These are phyloP conservation scores for Hygrophorus pudorinus DNA, from an alignment of 768 basidiomycete species.

Conservation along the genomic window DNA sequence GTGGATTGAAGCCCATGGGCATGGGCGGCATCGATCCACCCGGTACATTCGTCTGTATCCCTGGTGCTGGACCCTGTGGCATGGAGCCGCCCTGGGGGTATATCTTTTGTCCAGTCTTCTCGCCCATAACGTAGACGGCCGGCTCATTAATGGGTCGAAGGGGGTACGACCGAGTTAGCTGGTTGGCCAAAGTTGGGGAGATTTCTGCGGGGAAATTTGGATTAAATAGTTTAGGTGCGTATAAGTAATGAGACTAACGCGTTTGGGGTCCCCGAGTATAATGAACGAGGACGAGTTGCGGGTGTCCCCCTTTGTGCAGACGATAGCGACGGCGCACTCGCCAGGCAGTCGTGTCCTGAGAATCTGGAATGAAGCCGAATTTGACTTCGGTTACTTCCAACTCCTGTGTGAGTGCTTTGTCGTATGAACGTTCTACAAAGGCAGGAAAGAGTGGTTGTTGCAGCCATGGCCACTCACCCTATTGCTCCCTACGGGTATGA, in stretches of 20 bases:
- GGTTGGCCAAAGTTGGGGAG: conserved; percentile 43
- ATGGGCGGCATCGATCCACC: conserved; percentile 17
- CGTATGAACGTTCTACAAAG: conserved; percentile 1
- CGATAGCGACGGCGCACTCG: conserved; percentile 65
- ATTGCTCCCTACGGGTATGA: conserved; percentile 35
- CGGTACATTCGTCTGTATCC: conserved; percentile 15
- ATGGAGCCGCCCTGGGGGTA: conserved; percentile 18
- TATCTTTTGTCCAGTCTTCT: conserved; percentile 63
- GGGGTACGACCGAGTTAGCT: conserved; percentile 63
- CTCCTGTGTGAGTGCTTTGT: conserved; percentile 36
- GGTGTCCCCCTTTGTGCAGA: conserved; percentile 62
- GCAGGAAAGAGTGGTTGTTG: conserved; percentile 5
- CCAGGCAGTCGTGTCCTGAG: conserved; percentile 51
- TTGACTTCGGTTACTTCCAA: conserved; percentile 69
- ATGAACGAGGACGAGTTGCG: conserved; percentile 66
- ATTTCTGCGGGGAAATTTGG: conserved; percentile 34
- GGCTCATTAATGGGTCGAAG: conserved; percentile 59
- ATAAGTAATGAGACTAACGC: too few relatives aligned
- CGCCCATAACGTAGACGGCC: conserved; percentile 59
- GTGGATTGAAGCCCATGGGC: conserved; percentile 28
- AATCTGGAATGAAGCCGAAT: conserved; percentile 66
- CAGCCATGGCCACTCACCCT: conserved; percentile 36
- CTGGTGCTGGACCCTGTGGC: conserved; percentile 5
- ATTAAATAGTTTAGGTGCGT: too few relatives aligned
- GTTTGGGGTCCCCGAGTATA: conserved; percentile 56